Base-by-base conservation (phyloP, 805 yeast genomes). In the Zygotorulaspora chibaensis region DNA sequence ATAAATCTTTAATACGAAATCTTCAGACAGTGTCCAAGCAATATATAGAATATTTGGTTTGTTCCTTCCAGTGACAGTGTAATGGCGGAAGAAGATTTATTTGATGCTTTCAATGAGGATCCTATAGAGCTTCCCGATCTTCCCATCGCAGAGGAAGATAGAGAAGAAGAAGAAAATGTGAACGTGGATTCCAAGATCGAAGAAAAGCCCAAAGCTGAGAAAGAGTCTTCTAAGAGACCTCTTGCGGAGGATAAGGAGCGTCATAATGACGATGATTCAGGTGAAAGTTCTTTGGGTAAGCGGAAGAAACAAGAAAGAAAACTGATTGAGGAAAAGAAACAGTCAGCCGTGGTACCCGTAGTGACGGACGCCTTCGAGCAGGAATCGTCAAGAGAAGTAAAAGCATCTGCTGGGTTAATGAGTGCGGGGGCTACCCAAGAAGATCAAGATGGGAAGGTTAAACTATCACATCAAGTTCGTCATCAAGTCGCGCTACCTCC, bases 401-500 rank as follows among this genome's bases (percentile, higher is more conserved):
- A 80, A n/a, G 87, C 85, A 1, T 84, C 95, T 0, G 77, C 77
- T 27, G 95, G 95, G 5, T 70, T 88, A 29, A 61, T 81, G 57
- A 72, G 72, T 12, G 58, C 68, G 16, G 61, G 73, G 0, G 65
- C 69, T 17, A 56, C 65, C 1, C 70, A 63, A 13, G 65, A 64
- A 3, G 67, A 68, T 36, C 71, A 68, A 47, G 76, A 72, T 43
- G 77, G 76, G 15, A 73, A 73, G 43, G 82, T 89, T 48, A 83
- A 84, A 63, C 72, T 89, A 53, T 81, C 81, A 47, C 99, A 91
- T 71, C 96, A 88, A 67, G 96, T 91, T 45, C 84, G 98, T 66
- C 99, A 91, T 70, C 97, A 91, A 67, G 99, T 91, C 9, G 97
- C 98, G 1, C 76, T 91, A 18, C 99, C 99, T 1, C 95, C 96